Percentiles rank a stretch among this genome's conserved stretches.
Conservation (phyloP, 192 early-diverging fungal species). For the Backusella liffmaniae region DNA sequence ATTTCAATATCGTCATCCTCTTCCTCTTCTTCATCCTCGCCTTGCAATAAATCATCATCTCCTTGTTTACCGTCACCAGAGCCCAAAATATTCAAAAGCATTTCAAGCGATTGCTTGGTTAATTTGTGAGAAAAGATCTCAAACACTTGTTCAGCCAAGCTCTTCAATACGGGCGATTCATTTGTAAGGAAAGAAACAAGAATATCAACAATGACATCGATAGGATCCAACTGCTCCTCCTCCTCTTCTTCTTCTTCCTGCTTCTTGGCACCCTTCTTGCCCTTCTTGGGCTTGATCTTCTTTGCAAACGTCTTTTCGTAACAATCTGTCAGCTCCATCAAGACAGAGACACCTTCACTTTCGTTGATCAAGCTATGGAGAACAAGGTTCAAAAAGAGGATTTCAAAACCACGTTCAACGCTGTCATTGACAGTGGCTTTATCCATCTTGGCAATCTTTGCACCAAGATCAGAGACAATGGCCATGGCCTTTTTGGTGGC, state of each 20-base stretch:
- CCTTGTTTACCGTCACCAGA: constrained; percentile 48
- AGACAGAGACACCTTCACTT: constrained; percentile 58
- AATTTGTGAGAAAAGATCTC: constrained; percentile 73
- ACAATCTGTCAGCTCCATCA: constrained; percentile 74
- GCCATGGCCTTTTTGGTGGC: constrained; percentile 42
- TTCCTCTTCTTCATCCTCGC: constrained; percentile 48
- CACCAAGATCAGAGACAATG: constrained; percentile 39
- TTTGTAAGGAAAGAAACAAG: constrained; percentile 86
- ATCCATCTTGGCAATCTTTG: constrained; percentile 32
- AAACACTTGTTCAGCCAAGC: constrained; percentile 82
- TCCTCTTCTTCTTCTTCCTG: constrained; percentile 25
- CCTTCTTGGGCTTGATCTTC: constrained; percentile 30
- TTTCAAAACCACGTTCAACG: constrained; percentile 62
- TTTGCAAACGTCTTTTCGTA: constrained; percentile 63
- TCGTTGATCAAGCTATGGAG: constrained; percentile 66
- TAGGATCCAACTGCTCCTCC: constrained; percentile 68
- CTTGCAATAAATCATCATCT: constrained; percentile 55
- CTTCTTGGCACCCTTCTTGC: constrained; percentile 45
- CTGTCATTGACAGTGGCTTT: constrained; percentile 18
- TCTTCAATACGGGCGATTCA: constrained; percentile 72
- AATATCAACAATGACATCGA: constrained; percentile 95
- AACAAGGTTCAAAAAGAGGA: constrained; percentile 67
- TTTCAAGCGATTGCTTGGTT: constrained; percentile 73
- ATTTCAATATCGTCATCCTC: constrained; percentile 42
- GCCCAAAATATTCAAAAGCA: constrained; percentile 64